Percentiles rank a stretch among this genome's conserved stretches.
These are phyloP conservation scores for Podosphaera xanthii DNA, from an alignment of 2,329 filamentous ascomycete species.

Conservation along the genomic window DNA sequence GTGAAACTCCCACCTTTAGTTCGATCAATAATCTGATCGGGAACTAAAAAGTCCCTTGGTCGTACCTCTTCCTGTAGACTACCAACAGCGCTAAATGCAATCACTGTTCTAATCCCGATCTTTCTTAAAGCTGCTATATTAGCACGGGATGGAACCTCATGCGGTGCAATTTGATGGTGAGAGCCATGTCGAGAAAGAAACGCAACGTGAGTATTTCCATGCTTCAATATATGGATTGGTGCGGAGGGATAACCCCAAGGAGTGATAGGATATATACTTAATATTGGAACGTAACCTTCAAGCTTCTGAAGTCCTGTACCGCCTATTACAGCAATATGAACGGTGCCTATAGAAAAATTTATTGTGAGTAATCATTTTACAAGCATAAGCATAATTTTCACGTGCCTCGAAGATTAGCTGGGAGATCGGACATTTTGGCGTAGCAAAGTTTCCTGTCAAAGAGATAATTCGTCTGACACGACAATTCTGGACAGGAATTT, in stretches of 20 bases:
- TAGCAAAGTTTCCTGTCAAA: no score
- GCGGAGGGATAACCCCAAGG: constrained; percentile 69
- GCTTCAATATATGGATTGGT: constrained; percentile 69
- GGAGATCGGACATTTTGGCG: background rate
- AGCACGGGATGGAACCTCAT: constrained; percentile 83
- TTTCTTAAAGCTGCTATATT: constrained; percentile 94
- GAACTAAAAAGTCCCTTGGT: constrained; percentile 89
- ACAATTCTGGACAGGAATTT: no score
- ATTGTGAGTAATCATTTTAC: background rate
- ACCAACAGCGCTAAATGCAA: constrained; percentile 89
- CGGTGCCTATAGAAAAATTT: constrained; percentile 27
- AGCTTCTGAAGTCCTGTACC: constrained; percentile 82
- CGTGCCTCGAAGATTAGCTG: background rate
- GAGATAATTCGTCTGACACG: no score
- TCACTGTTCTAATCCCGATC: constrained; percentile 71
- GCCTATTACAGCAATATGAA: constrained; percentile 75
- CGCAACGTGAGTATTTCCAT: constrained; percentile 60
- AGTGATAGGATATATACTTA: constrained; percentile 51
- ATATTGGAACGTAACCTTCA: constrained; percentile 66
- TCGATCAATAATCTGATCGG: constrained; percentile 90
- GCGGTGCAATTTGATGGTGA: constrained; percentile 73
- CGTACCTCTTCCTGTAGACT: constrained; percentile 80
- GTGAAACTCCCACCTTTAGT: constrained; percentile 40
- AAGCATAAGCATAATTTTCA: background rate
- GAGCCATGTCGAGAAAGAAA: constrained; percentile 85